Evolutionary conservation across 805 yeast species (phyloP).

Genomic region (Starmerella sirachaensis): DNA sequence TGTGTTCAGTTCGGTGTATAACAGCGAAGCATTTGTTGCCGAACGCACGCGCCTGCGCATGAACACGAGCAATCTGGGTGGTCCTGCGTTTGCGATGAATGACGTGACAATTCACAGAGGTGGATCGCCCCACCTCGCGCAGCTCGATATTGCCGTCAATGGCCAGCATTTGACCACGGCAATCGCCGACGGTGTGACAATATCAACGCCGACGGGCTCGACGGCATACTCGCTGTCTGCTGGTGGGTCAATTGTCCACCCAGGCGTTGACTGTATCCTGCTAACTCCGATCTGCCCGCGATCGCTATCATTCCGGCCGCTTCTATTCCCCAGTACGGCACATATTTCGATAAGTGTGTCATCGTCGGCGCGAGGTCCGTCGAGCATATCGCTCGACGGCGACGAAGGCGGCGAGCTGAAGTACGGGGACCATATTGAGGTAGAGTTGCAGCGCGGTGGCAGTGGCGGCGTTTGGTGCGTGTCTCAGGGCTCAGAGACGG

Average conservation of each 20-base stretch:
- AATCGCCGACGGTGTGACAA: constrained; percentile 78
- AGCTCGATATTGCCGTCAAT: constrained; percentile 74
- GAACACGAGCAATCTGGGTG: constrained; percentile 3
- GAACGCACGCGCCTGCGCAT: constrained; percentile 54
- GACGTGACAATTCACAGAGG: constrained; percentile 85
- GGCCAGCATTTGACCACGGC: constrained; percentile 78
- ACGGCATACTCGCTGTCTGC: constrained; percentile 83
- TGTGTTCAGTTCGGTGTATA: constrained; percentile 55
- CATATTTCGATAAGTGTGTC: constrained; percentile 38
- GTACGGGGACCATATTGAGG: constrained; percentile 46
- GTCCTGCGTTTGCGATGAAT: constrained; percentile 72
- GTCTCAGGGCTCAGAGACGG: constrained; percentile 47
- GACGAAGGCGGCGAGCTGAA: constrained; percentile 54
- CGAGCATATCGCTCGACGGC: constrained; percentile 71
- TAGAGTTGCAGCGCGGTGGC: constrained; percentile 24
- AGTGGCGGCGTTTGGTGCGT: constrained; percentile 81
- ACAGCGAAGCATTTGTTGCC: constrained; percentile 56
- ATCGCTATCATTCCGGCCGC: constrained; percentile 79
- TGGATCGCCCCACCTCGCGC: constrained; percentile 70
- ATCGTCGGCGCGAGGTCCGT: constrained; percentile 29
- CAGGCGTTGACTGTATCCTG: constrained; percentile 68
- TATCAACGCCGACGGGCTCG: constrained; percentile 89
- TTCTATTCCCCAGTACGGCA: constrained; percentile 66
- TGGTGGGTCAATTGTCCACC: constrained; percentile 90
- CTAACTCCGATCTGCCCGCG: constrained; percentile 88